A percentile compares a stretch with the other conserved stretches of the same genome.
Conservation (phyloP, 2,329 filamentous ascomycete genomes). For the Ascochyta koolunga region DNA sequence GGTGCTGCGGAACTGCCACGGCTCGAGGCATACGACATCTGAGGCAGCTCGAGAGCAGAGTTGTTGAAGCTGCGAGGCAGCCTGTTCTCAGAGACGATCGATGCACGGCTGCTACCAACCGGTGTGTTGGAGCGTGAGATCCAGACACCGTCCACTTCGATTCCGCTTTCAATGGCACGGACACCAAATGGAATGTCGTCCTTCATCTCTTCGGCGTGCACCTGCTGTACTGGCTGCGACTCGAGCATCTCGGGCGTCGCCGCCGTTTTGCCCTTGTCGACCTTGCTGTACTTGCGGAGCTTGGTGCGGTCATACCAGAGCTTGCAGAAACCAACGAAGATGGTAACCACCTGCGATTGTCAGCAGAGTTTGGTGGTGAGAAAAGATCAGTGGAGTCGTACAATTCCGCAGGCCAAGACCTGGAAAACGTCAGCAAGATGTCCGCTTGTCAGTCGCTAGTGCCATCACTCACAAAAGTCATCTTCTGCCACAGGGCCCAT, state of each 20-base stretch:
- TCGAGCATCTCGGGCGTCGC: constrained; percentile 68
- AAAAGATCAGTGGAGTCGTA: constrained; percentile 37
- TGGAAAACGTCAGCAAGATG: constrained; percentile 49
- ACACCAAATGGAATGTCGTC: constrained; percentile 84
- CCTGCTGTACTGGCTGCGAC: constrained; percentile 64
- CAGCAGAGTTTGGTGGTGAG: constrained; percentile 25
- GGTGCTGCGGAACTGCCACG: constrained; percentile 42
- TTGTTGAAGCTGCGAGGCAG: constrained; percentile 37
- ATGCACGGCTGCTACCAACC: constrained; percentile 45
- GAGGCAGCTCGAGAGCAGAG: constrained; percentile 43
- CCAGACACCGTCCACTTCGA: constrained; percentile 82
- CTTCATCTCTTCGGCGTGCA: constrained; percentile 55
- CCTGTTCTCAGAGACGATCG: constrained; percentile 39
- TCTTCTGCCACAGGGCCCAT: constrained; percentile 87
- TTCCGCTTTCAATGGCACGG: constrained; percentile 79
- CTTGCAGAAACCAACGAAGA: constrained; percentile 71
- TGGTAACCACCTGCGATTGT: constrained; percentile 62
- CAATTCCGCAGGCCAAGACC: constrained; percentile 75
- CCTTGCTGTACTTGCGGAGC: constrained; percentile 51
- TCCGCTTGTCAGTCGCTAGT: background rate
- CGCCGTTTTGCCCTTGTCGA: constrained; percentile 43
- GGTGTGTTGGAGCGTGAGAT: constrained; percentile 55
- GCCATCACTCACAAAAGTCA: constrained; percentile 76
- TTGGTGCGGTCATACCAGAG: constrained; percentile 56
- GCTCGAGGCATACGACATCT: constrained; percentile 40